Evolutionary conservation across 2,329 filamentous ascomycete species (phyloP).

Genomic region (Aspergillus piperis): DNA sequence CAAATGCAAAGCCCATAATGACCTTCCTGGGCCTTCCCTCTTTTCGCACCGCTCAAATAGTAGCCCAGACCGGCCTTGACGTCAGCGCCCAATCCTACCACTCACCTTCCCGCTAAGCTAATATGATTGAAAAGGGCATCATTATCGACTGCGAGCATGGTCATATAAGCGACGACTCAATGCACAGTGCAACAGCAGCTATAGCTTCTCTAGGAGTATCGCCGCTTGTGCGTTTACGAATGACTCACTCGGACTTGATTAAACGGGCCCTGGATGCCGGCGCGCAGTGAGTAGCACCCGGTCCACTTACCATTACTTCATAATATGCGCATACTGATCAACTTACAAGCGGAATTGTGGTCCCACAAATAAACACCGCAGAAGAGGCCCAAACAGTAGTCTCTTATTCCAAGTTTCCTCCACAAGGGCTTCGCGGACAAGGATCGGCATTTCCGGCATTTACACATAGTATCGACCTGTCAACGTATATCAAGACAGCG

Average conservation of each 20-base stretch:
- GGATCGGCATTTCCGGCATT: conserved; percentile 30
- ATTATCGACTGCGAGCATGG: conserved; percentile 32
- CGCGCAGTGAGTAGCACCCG: conserved; percentile 21
- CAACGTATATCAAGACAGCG: conserved; percentile 37
- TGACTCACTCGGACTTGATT: conserved; percentile 24
- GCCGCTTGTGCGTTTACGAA: conserved; percentile 26
- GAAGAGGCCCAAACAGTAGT: conserved; percentile 41
- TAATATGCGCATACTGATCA: neutral
- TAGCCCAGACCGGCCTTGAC: conserved; percentile 24
- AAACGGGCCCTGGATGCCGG: conserved; percentile 30
- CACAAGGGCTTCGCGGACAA: conserved; percentile 31
- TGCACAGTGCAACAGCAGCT: conserved; percentile 31
- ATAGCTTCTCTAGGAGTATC: conserved; percentile 29
- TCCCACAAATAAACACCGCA: conserved; percentile 50
- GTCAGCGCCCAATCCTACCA: conserved; percentile 4
- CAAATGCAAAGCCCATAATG: conserved; percentile 20
- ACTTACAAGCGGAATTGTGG: conserved; percentile 53
- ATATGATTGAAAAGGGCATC: conserved; percentile 14
- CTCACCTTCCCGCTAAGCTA: neutral
- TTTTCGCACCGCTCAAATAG: conserved; percentile 23
- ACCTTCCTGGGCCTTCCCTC: conserved; percentile 25
- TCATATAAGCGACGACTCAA: conserved; percentile 31
- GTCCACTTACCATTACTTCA: neutral
- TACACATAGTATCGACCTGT: conserved; percentile 42
- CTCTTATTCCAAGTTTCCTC: conserved; percentile 30